Conservation (phyloP, 768 basidiomycete species). For the Tephrocybe sp. region DNA sequence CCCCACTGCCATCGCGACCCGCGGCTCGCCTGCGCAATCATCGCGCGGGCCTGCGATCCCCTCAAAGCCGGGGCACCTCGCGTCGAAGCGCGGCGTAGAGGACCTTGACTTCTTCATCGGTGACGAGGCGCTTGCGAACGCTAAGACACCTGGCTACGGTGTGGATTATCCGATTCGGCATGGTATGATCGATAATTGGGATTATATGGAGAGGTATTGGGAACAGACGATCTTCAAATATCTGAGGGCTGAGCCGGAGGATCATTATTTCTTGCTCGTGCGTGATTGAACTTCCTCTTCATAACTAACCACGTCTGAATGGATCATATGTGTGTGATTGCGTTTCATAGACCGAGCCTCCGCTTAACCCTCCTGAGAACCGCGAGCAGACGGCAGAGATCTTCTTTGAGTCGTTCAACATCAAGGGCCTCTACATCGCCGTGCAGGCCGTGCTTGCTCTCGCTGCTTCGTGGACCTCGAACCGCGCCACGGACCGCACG, state of each 20-base stretch:
- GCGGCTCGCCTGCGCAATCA: conserved; percentile 63
- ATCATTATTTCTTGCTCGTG: conserved; percentile 97
- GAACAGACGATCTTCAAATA: conserved; percentile 99
- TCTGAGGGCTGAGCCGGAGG: conserved; percentile 96
- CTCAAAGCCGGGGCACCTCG: conserved; percentile 86
- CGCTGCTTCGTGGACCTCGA: conserved; percentile 95
- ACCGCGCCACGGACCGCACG: conserved; percentile 84
- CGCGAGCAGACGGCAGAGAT: conserved; percentile 99
- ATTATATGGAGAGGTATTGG: conserved; percentile 99
- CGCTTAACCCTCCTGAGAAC: conserved; percentile 97
- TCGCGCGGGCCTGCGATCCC: conserved; percentile 79
- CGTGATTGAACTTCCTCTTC: conserved; percentile 31
- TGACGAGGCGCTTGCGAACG: conserved; percentile 94
- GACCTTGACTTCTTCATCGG: conserved; percentile 99
- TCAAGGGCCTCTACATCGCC: conserved; percentile 97
- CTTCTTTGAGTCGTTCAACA: conserved; percentile 99
- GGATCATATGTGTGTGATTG: too few relatives aligned
- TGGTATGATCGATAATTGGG: conserved; percentile 98
- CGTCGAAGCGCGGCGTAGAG: conserved; percentile 95
- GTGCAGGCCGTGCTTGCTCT: conserved; percentile 98
- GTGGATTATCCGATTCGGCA: conserved; percentile 97
- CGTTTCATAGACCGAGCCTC: conserved; percentile 93
- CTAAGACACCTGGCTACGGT: conserved; percentile 91
- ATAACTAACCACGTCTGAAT: too few relatives aligned
- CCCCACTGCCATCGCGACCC: conserved; percentile 94